Evolutionary conservation across 768 basidiomycete genomes (phyloP).

Genomic region (Suillus spraguei): DNA sequence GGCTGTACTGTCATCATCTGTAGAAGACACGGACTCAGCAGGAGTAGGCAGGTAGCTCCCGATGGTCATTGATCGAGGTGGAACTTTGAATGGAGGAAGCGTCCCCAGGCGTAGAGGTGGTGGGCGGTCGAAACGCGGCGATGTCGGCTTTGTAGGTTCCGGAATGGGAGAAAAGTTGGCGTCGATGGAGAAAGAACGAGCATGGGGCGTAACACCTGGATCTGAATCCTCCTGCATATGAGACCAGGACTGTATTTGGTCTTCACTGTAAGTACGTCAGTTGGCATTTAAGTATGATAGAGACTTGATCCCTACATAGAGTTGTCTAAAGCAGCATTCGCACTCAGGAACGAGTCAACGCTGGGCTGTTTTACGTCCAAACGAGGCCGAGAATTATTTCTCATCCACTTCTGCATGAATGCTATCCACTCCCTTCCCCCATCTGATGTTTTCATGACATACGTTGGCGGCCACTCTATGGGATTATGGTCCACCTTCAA

Average conservation of each 20-base stretch:
- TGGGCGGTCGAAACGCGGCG: slow-evolving; percentile 40
- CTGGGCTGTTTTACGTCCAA: slow-evolving; percentile 38
- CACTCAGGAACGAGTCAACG: slow-evolving; percentile 54
- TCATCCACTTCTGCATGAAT: slow-evolving; percentile 76
- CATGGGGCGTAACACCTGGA: slow-evolving; percentile 49
- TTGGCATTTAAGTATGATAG: slow-evolving; percentile 5
- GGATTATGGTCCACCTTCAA: slow-evolving; percentile 92
- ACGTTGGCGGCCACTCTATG: slow-evolving; percentile 86
- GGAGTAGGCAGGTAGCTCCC: slow-evolving; percentile 60
- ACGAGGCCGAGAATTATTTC: slow-evolving; percentile 42
- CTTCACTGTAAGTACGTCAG: slow-evolving; percentile 34
- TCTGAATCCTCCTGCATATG: slow-evolving; percentile 41
- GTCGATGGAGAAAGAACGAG: slow-evolving; percentile 62
- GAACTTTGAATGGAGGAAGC: slow-evolving; percentile 42
- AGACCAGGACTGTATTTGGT: slow-evolving; percentile 46
- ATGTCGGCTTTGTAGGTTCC: slow-evolving; percentile 27
- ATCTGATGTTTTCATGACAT: slow-evolving; percentile 51
- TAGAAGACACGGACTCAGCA: slow-evolving; percentile 53
- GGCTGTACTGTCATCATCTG: slow-evolving; percentile 44
- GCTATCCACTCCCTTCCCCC: slow-evolving; percentile 74
- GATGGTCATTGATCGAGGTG: slow-evolving; percentile 52
- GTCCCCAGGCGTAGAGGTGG: slow-evolving; percentile 52
- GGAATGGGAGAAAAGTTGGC: slow-evolving; percentile 52
- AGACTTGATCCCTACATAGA: slow-evolving; percentile 26
- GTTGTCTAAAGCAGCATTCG: slow-evolving; percentile 39